These are phyloP conservation scores for Tricladium varicosporioides DNA, from an alignment of 2,329 filamentous ascomycete genomes.

Conservation along the genomic window DNA sequence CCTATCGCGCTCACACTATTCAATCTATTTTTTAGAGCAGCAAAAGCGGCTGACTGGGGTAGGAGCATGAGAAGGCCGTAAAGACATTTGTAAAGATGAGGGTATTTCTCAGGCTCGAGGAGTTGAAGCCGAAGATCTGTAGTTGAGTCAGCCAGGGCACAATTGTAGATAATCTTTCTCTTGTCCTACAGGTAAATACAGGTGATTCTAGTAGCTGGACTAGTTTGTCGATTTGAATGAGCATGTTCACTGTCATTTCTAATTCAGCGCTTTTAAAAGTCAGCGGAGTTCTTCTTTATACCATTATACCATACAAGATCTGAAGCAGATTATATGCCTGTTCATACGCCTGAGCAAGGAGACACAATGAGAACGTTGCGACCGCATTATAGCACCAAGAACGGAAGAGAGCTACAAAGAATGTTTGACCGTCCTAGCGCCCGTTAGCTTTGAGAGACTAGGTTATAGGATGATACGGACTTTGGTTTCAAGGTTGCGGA, in stretches of 20 bases:
- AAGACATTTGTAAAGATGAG: conserved; percentile 94
- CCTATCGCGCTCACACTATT: conserved; percentile 98
- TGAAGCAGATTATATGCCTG: conserved; percentile 95
- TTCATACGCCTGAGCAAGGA: conserved; percentile 95
- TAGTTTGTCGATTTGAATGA: conserved; percentile 98
- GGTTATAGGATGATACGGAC: conserved; percentile 40
- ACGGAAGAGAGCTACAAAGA: conserved; percentile 91
- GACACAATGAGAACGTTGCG: conserved; percentile 91
- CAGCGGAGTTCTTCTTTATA: conserved; percentile 15
- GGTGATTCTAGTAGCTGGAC: conserved; percentile 96
- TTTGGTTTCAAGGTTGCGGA: conserved; percentile 87
- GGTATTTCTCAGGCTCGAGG: conserved; percentile 91
- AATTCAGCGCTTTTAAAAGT: conserved; percentile 72
- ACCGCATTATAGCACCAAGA: conserved; percentile 99
- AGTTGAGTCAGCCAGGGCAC: conserved; percentile 17
- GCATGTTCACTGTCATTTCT: conserved; percentile 97
- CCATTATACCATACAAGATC: conserved; percentile 66
- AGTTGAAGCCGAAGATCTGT: conserved; percentile 89
- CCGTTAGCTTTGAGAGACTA: conserved; percentile 13
- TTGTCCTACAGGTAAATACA: conserved; percentile 86
- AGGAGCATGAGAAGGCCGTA: conserved; percentile 97
- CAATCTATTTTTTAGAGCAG: conserved; percentile 90
- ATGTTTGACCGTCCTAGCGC: conserved; percentile 79
- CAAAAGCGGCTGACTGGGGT: conserved; percentile 97
- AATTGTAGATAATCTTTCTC: neutral